Evolutionary conservation across 495 filamentous ascomycete genomes (phyloP), one percentile per base, ranked within the genome.

Genomic region (Aspergillus ostianus): DNA sequence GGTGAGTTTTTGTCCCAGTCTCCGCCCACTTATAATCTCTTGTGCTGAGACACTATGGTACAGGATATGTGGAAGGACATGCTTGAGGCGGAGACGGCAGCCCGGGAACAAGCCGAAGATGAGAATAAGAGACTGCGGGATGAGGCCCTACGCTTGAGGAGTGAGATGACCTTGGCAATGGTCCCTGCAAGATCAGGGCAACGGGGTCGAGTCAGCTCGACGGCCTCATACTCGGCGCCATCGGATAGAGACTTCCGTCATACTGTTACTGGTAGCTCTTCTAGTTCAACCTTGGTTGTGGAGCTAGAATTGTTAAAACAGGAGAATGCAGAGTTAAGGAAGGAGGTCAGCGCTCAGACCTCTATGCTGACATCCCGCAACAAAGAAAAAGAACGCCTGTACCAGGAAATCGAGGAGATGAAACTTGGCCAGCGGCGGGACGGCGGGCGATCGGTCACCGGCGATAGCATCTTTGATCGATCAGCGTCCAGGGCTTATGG

Each of bases 301-400:
- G 90, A 93, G 64, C 79, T 85, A 47, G 88, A 91, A 50, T 87
- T 93, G 60, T 78, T 97, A 27, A 87, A 90, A 51, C 90, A 92
- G 62, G 94, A 98, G 68, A 98, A 97, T 65, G 91, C 91, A 13
- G 93, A 97, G 67, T 77, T 98, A 17, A 84, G 91, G 36, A 88
- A 93, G 50, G 93, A 98, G 70, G 89, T 98, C 27, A 90, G 92
- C 58, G 94, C 95, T 12, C 94, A 98, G 71, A 95, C 92, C 0
- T 96, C 92, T 0, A 98, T 98, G 93, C 85, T 98, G 8, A 97
- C 95, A 5, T 97, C 94, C 32, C 84, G 94, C 7, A 97, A 98
- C 65, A 85, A 91, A 32, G 94, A 98, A 70, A 93, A 94, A 67
- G 93, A 97, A 64, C 87, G 92, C 4, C 80, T 98, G 17, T 95